Evolutionary conservation across 2,329 filamentous ascomycete genomes (phyloP).

Genomic region (Alternaria sp.): DNA sequence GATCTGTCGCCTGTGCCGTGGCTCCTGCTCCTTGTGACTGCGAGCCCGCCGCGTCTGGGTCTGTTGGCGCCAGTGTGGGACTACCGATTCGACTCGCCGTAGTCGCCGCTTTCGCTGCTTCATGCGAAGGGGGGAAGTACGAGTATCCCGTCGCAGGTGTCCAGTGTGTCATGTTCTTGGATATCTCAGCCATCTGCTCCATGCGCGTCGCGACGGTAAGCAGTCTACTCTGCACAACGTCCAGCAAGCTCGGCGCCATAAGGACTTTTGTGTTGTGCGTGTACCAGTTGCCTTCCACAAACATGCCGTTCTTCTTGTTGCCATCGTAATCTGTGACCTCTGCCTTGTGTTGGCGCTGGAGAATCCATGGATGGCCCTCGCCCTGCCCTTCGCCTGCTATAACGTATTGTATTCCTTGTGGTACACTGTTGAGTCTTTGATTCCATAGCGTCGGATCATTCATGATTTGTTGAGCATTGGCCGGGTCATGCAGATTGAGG

Average conservation of each 20-base stretch:
- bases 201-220: conserved; percentile 63
- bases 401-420: conserved; percentile 63
- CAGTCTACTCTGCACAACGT: conserved; percentile 62
- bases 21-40: conserved; percentile 29
- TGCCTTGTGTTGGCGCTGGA: conserved; percentile 60
- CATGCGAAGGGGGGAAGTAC: conserved; percentile 60
- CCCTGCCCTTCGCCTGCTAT: conserved; percentile 63
- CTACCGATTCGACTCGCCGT: conserved; percentile 41
- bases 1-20: conserved; percentile 13
- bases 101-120: conserved; percentile 40
- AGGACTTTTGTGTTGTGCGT: conserved; percentile 66
- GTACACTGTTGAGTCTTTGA: conserved; percentile 58
- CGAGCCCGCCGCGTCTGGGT: conserved; percentile 29
- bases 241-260: conserved; percentile 66
- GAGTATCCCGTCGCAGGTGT: conserved; percentile 65
- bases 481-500: conserved; percentile 53
- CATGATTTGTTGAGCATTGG: conserved; percentile 54
- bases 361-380: conserved; percentile 63
- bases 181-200: conserved; percentile 61
- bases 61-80: conserved; percentile 33
- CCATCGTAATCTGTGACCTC: conserved; percentile 42
- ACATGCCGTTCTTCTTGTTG: conserved; percentile 53
- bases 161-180: conserved; percentile 62
- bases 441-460: conserved; percentile 65
- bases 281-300: conserved; percentile 64